Conservation (phyloP, 768 basidiomycete species). For the Psilocybe cyanescens region DNA sequence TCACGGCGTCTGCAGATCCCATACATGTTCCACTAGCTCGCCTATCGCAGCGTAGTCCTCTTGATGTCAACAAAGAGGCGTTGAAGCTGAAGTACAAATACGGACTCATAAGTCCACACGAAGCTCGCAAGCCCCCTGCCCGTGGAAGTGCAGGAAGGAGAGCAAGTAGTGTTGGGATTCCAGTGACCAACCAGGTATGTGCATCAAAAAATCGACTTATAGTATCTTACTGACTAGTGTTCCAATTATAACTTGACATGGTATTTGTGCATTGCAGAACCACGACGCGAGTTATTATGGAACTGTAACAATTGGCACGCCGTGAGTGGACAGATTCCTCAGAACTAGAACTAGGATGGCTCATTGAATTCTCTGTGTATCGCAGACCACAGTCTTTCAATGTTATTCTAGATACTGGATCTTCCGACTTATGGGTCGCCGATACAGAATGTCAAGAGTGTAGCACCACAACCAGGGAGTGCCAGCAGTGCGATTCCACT, state of each 20-base stretch:
- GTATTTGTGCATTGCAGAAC: constrained; percentile 34
- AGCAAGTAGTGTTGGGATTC: constrained; percentile 36
- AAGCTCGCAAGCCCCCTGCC: constrained; percentile 12
- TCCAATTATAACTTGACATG: neutral
- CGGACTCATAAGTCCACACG: constrained; percentile 25
- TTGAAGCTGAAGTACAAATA: constrained; percentile 55
- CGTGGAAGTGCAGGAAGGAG: constrained; percentile 29
- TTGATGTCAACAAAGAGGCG: constrained; percentile 41
- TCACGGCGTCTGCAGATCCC: constrained; percentile 36
- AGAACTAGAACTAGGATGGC: neutral
- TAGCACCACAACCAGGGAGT: neutral
- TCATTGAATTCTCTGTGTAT: neutral
- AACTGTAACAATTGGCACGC: constrained; percentile 58
- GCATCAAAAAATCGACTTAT: constrained; percentile 38
- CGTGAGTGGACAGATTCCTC: constrained; percentile 43
- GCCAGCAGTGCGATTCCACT: neutral
- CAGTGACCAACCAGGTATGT: constrained; percentile 40
- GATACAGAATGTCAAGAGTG: constrained; percentile 51
- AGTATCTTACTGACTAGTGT: neutral
- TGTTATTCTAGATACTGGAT: constrained; percentile 91
- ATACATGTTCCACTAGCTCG: constrained; percentile 50
- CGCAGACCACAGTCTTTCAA: constrained; percentile 68
- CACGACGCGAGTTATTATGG: constrained; percentile 64
- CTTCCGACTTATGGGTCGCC: constrained; percentile 89
- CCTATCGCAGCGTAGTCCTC: constrained; percentile 28